Evolutionary conservation across 2,329 filamentous ascomycete species (phyloP).

Genomic region (Phialemonium atrogriseum): DNA sequence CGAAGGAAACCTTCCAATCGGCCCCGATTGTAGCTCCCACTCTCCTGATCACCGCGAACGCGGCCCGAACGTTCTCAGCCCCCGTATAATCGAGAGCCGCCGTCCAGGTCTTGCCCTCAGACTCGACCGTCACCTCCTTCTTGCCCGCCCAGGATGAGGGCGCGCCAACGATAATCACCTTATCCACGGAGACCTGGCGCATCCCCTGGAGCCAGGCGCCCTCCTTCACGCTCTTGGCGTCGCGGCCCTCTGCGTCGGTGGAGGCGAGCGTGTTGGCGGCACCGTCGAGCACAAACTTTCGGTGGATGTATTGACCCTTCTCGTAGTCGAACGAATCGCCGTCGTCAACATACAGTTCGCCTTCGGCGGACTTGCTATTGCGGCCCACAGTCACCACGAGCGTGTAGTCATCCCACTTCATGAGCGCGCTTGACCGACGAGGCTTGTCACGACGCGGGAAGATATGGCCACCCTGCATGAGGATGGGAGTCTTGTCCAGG

Average conservation of each 20-base stretch:
- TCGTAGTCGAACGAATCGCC: slow-evolving; percentile 88
- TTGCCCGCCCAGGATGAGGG: slow-evolving; percentile 62
- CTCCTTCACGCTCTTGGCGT: slow-evolving; percentile 50
- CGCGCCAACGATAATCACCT: slow-evolving; percentile 74
- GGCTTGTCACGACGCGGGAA: slow-evolving; percentile 84
- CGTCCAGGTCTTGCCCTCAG: slow-evolving; percentile 44
- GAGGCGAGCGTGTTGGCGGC: slow-evolving; percentile 54
- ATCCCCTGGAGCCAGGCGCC: slow-evolving; percentile 73
- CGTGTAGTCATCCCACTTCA: slow-evolving; percentile 94
- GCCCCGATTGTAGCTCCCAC: slow-evolving; percentile 43
- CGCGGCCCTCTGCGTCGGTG: slow-evolving; percentile 52
- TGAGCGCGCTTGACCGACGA: slow-evolving; percentile 74
- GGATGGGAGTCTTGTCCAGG: slow-evolving; percentile 75
- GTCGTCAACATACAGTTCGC: slow-evolving; percentile 85
- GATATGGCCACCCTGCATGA: slow-evolving; percentile 91
- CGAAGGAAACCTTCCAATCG: slow-evolving; percentile 40
- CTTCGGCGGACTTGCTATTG: slow-evolving; percentile 57
- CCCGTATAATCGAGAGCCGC: slow-evolving; percentile 53
- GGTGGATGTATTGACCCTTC: slow-evolving; percentile 80
- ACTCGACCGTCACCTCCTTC: slow-evolving; percentile 47
- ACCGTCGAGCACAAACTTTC: slow-evolving; percentile 60
- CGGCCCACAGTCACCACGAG: slow-evolving; percentile 68
- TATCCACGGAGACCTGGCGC: slow-evolving; percentile 71
- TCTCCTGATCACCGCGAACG: slow-evolving; percentile 44
- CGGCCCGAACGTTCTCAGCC: slow-evolving; percentile 35